phyloP scores from a whole-genome alignment of 2,329 filamentous ascomycete genomes.

The Monascus ruber region DNA sequence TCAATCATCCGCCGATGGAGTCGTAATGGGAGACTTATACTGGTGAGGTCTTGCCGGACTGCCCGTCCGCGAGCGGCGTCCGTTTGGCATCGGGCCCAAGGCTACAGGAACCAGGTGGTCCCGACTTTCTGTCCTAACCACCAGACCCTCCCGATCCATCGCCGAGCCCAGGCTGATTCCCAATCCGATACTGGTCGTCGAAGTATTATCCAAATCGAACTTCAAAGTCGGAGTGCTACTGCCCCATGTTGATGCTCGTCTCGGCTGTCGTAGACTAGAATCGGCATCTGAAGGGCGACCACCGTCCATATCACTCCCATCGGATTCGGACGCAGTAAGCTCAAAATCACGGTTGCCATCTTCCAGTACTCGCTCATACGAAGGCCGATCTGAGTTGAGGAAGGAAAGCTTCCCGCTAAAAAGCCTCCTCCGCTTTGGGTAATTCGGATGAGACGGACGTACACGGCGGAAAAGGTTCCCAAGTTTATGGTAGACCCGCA shows the following conservation, averaged over 20 bases:
- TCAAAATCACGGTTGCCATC: conserved; percentile 69
- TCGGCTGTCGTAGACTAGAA: conserved; percentile 45
- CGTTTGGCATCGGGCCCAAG: conserved; percentile 37
- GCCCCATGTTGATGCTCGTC: conserved; percentile 23
- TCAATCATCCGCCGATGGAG: conserved; percentile 24
- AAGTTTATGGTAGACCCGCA: conserved; percentile 47
- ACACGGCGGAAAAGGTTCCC: conserved; percentile 22
- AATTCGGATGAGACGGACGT: conserved; percentile 20
- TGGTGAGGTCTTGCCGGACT: conserved; percentile 37
- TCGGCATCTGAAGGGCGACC: conserved; percentile 49
- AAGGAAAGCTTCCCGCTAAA: conserved; percentile 45
- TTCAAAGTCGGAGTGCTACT: conserved; percentile 22
- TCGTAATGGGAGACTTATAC: conserved; percentile 25
- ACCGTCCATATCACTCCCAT: conserved; percentile 44
- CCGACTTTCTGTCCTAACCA: conserved; percentile 72
- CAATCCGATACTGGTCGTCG: conserved; percentile 25
- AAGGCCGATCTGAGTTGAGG: conserved; percentile 25
- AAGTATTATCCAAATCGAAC: conserved; percentile 29
- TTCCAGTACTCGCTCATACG: conserved; percentile 78
- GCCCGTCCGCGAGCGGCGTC: conserved; percentile 32
- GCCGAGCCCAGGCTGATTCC: conserved; percentile 25
- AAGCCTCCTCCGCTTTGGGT: conserved; percentile 44
- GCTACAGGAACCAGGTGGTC: conserved; percentile 57
- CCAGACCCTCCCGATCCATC: conserved; percentile 58
- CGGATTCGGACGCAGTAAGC: conserved; percentile 52